phyloP scores from a whole-genome alignment of 2,329 filamentous ascomycete species.

The Teratosphaeria destructans region DNA sequence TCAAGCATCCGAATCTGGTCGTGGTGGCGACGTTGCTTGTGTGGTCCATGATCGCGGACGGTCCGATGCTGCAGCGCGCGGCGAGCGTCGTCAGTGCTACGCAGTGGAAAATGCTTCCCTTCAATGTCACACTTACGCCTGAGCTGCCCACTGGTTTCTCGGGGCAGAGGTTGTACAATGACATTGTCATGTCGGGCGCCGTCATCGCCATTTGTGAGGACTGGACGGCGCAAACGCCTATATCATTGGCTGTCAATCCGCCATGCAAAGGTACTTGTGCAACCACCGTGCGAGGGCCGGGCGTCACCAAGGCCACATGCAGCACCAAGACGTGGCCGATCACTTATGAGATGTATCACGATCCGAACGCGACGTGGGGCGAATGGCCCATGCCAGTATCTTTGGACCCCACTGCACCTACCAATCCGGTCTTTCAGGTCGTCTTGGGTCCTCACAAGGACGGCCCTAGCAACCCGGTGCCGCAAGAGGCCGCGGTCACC shows the following conservation, averaged over 20 bases:
- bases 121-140: conserved; percentile 4
- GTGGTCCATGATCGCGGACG: conserved; percentile 3
- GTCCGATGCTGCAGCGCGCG: conserved; percentile 7
- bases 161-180: not conserved
- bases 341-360: not conserved
- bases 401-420: not conserved
- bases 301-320: not conserved
- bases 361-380: conserved; percentile 2
- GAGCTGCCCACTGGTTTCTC: conserved; percentile 6
- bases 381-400: not conserved
- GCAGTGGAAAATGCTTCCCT: conserved; percentile 1
- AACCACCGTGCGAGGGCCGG: not conserved
- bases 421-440: not conserved
- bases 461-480: not conserved
- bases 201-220: not conserved
- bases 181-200: not conserved
- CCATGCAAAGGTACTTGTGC: conserved; percentile 1
- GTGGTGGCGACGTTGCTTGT: conserved; percentile 2
- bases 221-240: not conserved
- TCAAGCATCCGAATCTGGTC: conserved; percentile 1
- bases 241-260: not conserved
- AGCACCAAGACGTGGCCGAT: not conserved
- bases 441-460: not conserved
- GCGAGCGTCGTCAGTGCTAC: conserved; percentile 1
- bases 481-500: not conserved